These are phyloP conservation scores for Neurospora pannonica DNA, from an alignment of 495 filamentous ascomycete species.

Conservation along the genomic window DNA sequence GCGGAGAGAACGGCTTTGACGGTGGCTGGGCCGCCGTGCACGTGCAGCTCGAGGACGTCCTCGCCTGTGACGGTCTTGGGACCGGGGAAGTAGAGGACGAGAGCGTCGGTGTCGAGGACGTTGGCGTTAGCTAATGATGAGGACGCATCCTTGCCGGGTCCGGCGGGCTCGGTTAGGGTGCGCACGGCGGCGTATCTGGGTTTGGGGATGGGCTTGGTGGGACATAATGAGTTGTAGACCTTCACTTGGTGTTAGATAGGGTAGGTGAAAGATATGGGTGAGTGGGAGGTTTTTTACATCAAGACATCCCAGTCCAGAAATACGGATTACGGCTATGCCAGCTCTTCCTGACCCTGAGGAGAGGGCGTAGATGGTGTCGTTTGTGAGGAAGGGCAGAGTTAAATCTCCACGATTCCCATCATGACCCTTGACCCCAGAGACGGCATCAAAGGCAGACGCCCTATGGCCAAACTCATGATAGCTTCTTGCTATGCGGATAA, in stretches of 20 bases:
- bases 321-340: conserved; percentile 83
- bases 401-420: neutral
- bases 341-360: conserved; percentile 80
- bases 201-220: conserved; percentile 49
- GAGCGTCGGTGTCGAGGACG: conserved; percentile 70
- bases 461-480: conserved; percentile 3
- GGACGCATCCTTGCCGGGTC: conserved; percentile 13
- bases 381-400: neutral
- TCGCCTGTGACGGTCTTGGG: conserved; percentile 86
- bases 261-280: neutral
- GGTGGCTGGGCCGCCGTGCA: conserved; percentile 87
- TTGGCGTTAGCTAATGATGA: conserved; percentile 5
- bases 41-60: conserved; percentile 83
- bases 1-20: conserved; percentile 75
- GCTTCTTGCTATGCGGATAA: neutral
- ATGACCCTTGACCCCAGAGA: neutral
- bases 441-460: neutral
- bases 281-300: conserved; percentile 38
- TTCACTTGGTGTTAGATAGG: conserved; percentile 21
- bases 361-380: conserved; percentile 80
- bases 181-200: conserved; percentile 71
- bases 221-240: conserved; percentile 75
- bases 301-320: conserved; percentile 71
- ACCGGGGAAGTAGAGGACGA: conserved; percentile 80
- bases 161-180: conserved; percentile 58